These are phyloP conservation scores for Pseudogymnoascus verrucosus DNA, from an alignment of 2,329 filamentous ascomycete genomes.

Conservation along the genomic window DNA sequence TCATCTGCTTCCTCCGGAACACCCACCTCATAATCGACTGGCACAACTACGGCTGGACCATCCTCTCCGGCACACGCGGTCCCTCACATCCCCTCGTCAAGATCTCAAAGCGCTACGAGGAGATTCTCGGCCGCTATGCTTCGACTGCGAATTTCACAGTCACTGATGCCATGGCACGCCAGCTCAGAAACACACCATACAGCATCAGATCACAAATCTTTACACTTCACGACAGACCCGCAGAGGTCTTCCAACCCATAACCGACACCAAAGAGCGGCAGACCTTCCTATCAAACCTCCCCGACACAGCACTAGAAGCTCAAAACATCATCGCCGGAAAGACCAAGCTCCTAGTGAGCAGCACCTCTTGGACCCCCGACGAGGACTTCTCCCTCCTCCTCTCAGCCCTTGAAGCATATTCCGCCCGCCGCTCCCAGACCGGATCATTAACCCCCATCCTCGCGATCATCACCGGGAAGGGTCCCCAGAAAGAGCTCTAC, in stretches of 20 bases:
- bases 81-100: slow-evolving; percentile 64
- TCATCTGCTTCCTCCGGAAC: slow-evolving; percentile 68
- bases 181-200: slow-evolving; percentile 59
- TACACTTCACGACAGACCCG: slow-evolving; percentile 79
- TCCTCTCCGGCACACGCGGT: slow-evolving; percentile 59
- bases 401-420: slow-evolving; percentile 71
- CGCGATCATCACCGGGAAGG: slow-evolving; percentile 90
- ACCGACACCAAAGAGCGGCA: slow-evolving; percentile 36
- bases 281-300: slow-evolving; percentile 56
- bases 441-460: slow-evolving; percentile 51
- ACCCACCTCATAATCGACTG: slow-evolving; percentile 87
- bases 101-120: slow-evolving; percentile 72
- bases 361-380: slow-evolving; percentile 94
- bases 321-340: slow-evolving; percentile 49
- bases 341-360: slow-evolving; percentile 72
- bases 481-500: slow-evolving; percentile 74
- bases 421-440: slow-evolving; percentile 37
- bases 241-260: slow-evolving; percentile 70
- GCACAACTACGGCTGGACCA: slow-evolving; percentile 98
- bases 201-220: slow-evolving; percentile 55
- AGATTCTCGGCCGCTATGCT: slow-evolving; percentile 57
- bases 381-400: slow-evolving; percentile 90
- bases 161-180: slow-evolving; percentile 75
- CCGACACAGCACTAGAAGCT: slow-evolving; percentile 54
- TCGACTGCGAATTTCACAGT: slow-evolving; percentile 73